Base-by-base conservation (phyloP, 2,329 filamentous ascomycete species). In the Didymella arachidicola region DNA sequence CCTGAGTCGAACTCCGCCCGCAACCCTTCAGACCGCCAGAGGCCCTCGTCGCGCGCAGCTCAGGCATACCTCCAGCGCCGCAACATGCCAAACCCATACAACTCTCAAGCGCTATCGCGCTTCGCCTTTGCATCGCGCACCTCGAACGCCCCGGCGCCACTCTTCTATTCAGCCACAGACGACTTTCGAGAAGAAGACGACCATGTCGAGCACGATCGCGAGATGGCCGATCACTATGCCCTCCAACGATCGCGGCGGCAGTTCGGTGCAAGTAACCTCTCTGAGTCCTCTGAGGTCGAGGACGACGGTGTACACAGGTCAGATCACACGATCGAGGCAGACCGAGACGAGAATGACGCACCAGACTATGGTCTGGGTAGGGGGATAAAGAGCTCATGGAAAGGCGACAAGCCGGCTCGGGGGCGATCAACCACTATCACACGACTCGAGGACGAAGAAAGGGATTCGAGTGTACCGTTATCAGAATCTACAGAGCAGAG, bases 171-270 rank as follows among this genome's bases (percentile, higher is more conserved):
- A 72, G 89, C 91, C 4, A 86, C 93, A 16, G 93, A 97, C 75
- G 92, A 96, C 72, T 95, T 96, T 64, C 88, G 90, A 61, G 93
- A 97, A 77, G 92, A 96, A 72, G 93, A 97, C 63, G 94, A 98
- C 61, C 93, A 95, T 74, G 90, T 92, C 69, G 93, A 97, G 77
- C 89, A 92, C 69, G 91, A 96, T 69, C 83, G 93, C 53, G 94
- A 98, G 73, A 91, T 94, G 32, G 93, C 93, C n/a, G 95, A 98
- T 78, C 88, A 95, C 66, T 96, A 93, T 78, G 94, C 94, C 6
- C 81, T 99, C 57, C 93, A 98, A 77, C 86, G 90, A 67, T 98
- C 94, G 65, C 86, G 95, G 67, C 86, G 93, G 45, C 91, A 97
- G 58, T 94, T 97, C 72, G 92, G 92, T 14, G 88, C 89, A 14